phyloP scores from a whole-genome alignment of 805 yeast species.

The Myxozyma melibiosi region DNA sequence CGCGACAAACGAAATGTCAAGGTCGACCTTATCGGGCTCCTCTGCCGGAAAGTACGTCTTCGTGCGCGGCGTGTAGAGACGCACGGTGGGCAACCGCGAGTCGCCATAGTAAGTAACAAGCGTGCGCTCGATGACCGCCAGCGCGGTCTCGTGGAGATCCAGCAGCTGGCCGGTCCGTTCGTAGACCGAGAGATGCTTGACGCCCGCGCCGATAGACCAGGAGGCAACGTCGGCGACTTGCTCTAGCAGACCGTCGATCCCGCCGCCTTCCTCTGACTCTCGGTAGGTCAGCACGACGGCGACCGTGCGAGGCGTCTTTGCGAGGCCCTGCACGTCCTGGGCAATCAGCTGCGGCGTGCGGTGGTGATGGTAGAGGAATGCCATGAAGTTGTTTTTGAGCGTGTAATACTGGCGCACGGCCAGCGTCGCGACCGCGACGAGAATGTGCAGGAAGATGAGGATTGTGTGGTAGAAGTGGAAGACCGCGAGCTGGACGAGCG shows the following conservation, averaged over 20 bases:
- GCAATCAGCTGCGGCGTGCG: constrained; percentile 80
- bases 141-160: constrained; percentile 13
- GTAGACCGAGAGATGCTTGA: constrained; percentile 69
- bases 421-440: constrained; percentile 19
- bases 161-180: constrained; percentile 48
- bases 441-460: constrained; percentile 29
- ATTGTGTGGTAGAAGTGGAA: constrained; percentile 29
- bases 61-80: constrained; percentile 19
- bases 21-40: constrained; percentile 41
- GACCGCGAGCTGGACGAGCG: constrained; percentile 15
- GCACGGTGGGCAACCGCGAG: constrained; percentile 9
- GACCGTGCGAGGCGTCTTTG: constrained; percentile 75
- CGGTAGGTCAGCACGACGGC: constrained; percentile 75
- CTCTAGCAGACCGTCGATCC: constrained; percentile 75
- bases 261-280: constrained; percentile 85
- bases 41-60: constrained; percentile 28
- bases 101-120: constrained; percentile 26
- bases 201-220: constrained; percentile 92
- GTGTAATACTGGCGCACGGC: constrained; percentile 23
- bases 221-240: constrained; percentile 76
- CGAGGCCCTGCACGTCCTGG: constrained; percentile 71
- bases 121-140: constrained; percentile 20
- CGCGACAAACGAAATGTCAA: constrained; percentile 69
- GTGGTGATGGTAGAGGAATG: constrained; percentile 36
- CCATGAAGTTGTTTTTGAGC: constrained; percentile 29